A percentile compares a stretch with the other conserved stretches of the same genome.
Evolutionary conservation across 108 stramenopile species (phyloP).

Genomic region (Cyclotella sp.): DNA sequence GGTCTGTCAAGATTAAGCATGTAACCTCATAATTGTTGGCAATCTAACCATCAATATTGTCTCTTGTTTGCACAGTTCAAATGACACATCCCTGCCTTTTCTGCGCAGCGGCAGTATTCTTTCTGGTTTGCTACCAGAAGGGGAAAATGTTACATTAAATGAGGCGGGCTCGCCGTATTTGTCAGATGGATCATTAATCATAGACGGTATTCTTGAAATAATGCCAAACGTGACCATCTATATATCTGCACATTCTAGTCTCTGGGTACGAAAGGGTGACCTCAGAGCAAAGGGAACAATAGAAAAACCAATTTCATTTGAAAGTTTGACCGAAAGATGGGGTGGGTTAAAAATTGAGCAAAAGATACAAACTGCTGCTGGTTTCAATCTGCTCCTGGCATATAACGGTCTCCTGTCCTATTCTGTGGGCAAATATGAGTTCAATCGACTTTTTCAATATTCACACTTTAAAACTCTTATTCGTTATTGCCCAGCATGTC

Average conservation of each 20-base stretch:
- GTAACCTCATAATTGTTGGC: too few relatives aligned
- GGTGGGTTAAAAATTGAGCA: constrained; percentile 3
- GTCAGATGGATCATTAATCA: constrained; percentile 28
- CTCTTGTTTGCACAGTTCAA: too few relatives aligned
- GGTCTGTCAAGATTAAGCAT: too few relatives aligned
- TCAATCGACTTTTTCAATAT: constrained; percentile 4
- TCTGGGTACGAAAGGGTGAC: constrained; percentile 12
- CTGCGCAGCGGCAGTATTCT: constrained; percentile 3
- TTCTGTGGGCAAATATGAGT: constrained; percentile 12
- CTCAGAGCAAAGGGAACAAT: constrained; percentile 6
- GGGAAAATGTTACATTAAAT: constrained; percentile 17
- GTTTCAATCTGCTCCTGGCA: constrained; percentile 23
- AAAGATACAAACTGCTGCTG: constrained; percentile 9
- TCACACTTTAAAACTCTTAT: constrained; percentile 6
- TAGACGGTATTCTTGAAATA: constrained; percentile 18
- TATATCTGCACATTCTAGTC: constrained; percentile 7
- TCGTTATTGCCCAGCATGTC: constrained; percentile 18
- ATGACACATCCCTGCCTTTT: neutral
- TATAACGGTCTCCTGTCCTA: constrained; percentile 9
- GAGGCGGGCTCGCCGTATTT: constrained; percentile 19
- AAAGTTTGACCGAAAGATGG: neutral
- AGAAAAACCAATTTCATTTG: constrained; percentile 16
- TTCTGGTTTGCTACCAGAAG: constrained; percentile 12
- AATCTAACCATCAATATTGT: too few relatives aligned
- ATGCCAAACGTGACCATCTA: constrained; percentile 17